Conservation (phyloP, 1,139 yeast species). For the Nakaseomyces bracarensis region DNA sequence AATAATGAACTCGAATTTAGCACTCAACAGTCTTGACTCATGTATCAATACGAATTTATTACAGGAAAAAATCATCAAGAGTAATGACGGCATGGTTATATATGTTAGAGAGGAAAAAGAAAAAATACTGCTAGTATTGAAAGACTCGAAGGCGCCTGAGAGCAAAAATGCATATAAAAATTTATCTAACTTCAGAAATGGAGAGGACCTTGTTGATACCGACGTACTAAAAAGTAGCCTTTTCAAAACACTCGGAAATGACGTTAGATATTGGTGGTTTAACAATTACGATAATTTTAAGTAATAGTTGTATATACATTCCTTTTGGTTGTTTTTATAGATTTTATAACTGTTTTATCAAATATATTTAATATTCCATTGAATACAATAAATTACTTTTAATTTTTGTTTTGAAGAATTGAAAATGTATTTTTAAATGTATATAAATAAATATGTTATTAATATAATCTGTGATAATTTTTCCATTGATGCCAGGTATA, state of each 20-base stretch:
- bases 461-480: not conserved
- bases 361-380: not conserved
- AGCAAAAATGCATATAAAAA: constrained; percentile 5
- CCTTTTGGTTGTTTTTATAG: no score
- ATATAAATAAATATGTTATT: no score
- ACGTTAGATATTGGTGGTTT: constrained; percentile 23
- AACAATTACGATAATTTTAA: not conserved
- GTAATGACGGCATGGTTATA: constrained; percentile 29
- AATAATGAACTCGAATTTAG: not conserved
- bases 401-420: not conserved
- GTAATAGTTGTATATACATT: no score
- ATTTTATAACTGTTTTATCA: no score
- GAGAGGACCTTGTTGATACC: constrained; percentile 7
- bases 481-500: not conserved
- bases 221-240: constrained; percentile 2
- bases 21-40: not conserved
- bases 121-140: constrained; percentile 19
- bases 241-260: constrained; percentile 20
- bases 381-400: no score
- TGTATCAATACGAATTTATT: not conserved
- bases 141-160: constrained; percentile 13
- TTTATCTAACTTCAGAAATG: not conserved
- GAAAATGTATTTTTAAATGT: not conserved
- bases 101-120: constrained; percentile 20
- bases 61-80: constrained; percentile 26